Percentiles rank a stretch among this genome's conserved stretches.
Evolutionary conservation across 140 eudicot species (phyloP).

Genomic region (Anethum foeniculum): DNA sequence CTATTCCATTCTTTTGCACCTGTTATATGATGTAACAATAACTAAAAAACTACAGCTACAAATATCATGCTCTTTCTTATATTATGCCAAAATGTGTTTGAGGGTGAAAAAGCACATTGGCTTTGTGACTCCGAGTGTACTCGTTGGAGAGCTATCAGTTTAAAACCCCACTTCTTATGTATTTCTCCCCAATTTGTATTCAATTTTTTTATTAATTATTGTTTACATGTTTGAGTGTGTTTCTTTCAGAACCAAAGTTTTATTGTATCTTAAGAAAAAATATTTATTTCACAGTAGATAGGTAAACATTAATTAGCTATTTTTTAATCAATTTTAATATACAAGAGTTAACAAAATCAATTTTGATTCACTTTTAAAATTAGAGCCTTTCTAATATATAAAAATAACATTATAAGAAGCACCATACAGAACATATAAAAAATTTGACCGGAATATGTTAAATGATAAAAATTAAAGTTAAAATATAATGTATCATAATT

Average conservation of each 20-base stretch:
- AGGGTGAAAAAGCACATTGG: background rate
- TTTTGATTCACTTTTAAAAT: too few species aligned
- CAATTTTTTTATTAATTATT: too few species aligned
- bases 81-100: background rate
- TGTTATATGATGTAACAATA: background rate
- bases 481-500: background rate
- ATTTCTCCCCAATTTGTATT: background rate
- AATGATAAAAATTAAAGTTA: too few species aligned
- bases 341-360: background rate
- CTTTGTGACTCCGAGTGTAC: background rate
- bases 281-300: too few species aligned
- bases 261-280: too few species aligned
- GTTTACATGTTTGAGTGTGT: background rate
- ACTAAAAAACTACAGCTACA: background rate
- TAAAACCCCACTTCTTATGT: background rate
- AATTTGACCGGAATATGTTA: background rate
- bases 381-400: background rate
- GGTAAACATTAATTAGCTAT: background rate
- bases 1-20: background rate
- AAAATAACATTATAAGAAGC: background rate
- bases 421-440: background rate
- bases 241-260: background rate
- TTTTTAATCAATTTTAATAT: too few species aligned
- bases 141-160: background rate
- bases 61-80: background rate